Percentiles rank a stretch among this genome's conserved stretches.
Conservation (phyloP, 1,284 basidiomycete genomes). For the Melampsora americana region DNA sequence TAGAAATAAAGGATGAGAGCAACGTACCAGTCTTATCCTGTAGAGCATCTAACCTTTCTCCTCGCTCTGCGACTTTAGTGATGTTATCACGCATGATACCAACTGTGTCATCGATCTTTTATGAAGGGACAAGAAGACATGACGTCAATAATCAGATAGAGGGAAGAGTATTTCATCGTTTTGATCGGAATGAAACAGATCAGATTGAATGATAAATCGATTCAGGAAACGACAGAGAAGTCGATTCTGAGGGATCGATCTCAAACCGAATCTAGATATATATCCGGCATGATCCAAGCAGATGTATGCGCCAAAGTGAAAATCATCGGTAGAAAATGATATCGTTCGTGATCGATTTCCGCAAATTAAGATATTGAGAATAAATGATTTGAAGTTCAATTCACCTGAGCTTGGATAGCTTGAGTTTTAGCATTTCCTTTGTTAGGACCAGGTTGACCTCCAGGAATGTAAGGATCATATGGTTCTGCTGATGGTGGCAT, state of each 20-base stretch:
- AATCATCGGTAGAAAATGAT: neutral
- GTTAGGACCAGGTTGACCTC: constrained; percentile 59
- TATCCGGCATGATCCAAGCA: neutral
- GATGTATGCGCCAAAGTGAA: neutral
- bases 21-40: constrained; percentile 95
- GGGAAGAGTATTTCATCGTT: too few species aligned
- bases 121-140: neutral
- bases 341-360: neutral
- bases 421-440: constrained; percentile 63
- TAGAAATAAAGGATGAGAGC: neutral
- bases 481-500: constrained; percentile 61
- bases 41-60: constrained; percentile 85
- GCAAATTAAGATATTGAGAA: neutral
- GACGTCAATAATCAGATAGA: neutral
- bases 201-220: too few species aligned
- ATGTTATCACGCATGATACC: constrained; percentile 98
- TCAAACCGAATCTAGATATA: too few species aligned
- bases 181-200: too few species aligned
- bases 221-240: too few species aligned
- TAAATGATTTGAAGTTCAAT: neutral
- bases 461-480: constrained; percentile 92
- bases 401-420: constrained; percentile 75
- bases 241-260: too few species aligned
- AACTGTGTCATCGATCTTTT: constrained; percentile 79
- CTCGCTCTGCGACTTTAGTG: constrained; percentile 88